Base-by-base conservation (phyloP, 2,329 filamentous ascomycete genomes). In the Cladosporium sphaerospermum region DNA sequence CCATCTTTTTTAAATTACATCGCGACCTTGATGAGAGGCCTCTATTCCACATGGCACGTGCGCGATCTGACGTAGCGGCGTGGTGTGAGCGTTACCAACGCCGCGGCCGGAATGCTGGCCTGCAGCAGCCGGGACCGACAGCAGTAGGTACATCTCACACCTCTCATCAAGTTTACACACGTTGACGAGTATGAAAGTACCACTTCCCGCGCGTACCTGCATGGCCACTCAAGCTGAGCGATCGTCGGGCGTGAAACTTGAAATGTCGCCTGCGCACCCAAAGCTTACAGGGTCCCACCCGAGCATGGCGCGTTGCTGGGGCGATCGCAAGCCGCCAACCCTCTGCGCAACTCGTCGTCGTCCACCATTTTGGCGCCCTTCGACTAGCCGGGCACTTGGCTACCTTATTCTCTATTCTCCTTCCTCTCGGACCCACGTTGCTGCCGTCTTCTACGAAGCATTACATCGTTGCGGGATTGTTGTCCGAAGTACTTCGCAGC, bases 11-110 rank as follows among this genome's bases (percentile, higher is more conserved):
- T 10, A 33, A 28, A 18, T 16, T 49, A 19, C 16, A 8, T 42
- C 9, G 33, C 33, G 46, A 49, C 37, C 46, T 49, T 49, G 46
- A 49, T 49, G 46, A 37, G 33, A 13, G 37, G 37, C n/a, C 14
- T 40, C 23, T 41, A 9, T 18, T n/a, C 13, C 33, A n/a, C n/a
- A n/a, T 49, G 46, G 46, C 32, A 41, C 46, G 46, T 49, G 46
- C 46, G 16, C 14, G 3, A 9, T 14, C 46, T 49, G 46, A 49
- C 46, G 46, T 49, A 13, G 45, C 23, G 23, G 23, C 23, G 23
- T 28, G 23, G 23, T 28, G 23, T 28, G 23, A 28, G 23, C 23
- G 23, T 28, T 23, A 40, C 45, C 45, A 28, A 41, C n/a, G n/a
- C 36, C 16, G 3, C 41, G 37, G 28, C 16, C 41, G 37, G 45